These are phyloP conservation scores for Cryptosporidium meleagridis DNA, from an alignment of 169 alveolate genomes.

Conservation along the genomic window DNA sequence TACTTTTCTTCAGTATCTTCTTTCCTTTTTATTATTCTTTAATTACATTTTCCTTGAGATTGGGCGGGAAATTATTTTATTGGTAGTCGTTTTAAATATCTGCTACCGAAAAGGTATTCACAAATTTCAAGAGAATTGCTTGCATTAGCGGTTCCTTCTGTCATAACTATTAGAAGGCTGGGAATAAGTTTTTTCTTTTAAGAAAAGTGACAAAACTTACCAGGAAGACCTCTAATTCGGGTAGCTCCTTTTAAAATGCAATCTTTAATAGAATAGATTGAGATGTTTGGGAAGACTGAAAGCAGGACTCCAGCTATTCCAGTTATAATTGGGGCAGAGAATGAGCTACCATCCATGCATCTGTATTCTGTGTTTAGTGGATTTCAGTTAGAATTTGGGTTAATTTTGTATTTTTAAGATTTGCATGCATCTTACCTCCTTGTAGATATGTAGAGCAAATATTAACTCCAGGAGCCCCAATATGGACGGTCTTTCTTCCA, in stretches of 20 bases:
- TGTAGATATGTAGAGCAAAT: conserved; percentile 53
- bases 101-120: conserved; percentile 7
- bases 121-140: conserved; percentile 62
- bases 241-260: conserved; percentile 77
- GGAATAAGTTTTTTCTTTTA: background rate
- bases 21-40: too few relatives aligned
- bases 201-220: conserved; percentile 6
- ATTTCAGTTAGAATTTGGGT: background rate
- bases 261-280: conserved; percentile 76
- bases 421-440: conserved; percentile 53
- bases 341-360: conserved; percentile 80
- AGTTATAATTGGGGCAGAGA: conserved; percentile 81
- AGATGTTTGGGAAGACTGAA: conserved; percentile 78
- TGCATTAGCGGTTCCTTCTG: conserved; percentile 58
- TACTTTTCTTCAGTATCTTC: background rate
- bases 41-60: background rate
- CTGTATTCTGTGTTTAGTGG: conserved; percentile 60
- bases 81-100: conserved; percentile 19
- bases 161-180: conserved; percentile 18
- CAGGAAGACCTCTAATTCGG: conserved; percentile 61
- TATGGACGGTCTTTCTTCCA: conserved; percentile 64
- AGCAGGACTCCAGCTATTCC: conserved; percentile 81
- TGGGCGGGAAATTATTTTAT: conserved; percentile 46
- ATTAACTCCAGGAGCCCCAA: conserved; percentile 74
- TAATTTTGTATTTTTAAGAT: background rate